phyloP scores from a whole-genome alignment of 805 yeast genomes.

The Candida ovalis region DNA sequence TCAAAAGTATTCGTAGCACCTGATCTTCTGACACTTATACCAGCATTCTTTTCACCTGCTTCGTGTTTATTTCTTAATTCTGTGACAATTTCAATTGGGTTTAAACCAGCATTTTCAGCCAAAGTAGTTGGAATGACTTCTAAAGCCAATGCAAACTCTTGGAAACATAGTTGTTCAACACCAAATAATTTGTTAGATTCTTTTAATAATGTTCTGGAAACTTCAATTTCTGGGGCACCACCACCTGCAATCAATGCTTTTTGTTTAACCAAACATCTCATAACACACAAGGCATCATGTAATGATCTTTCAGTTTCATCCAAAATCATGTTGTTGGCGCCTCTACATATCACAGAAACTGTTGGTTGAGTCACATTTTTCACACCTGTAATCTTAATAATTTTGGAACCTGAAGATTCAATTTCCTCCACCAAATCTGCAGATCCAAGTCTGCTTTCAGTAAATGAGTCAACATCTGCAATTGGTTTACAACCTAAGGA shows the following conservation, averaged over 20 bases:
- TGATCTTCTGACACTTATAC: slow-evolving; percentile 90
- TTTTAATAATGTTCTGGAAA: slow-evolving; percentile 65
- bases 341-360: slow-evolving; percentile 88
- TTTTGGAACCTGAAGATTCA: slow-evolving; percentile 84
- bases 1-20: slow-evolving; percentile 88
- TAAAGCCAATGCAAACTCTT: slow-evolving; percentile 86
- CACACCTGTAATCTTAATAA: slow-evolving; percentile 83
- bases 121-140: slow-evolving; percentile 92
- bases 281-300: slow-evolving; percentile 96
- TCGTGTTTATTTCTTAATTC: slow-evolving; percentile 90
- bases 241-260: slow-evolving; percentile 96
- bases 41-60: slow-evolving; percentile 88
- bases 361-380: slow-evolving; percentile 57
- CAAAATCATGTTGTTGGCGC: slow-evolving; percentile 84
- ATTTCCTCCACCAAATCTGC: slow-evolving; percentile 93
- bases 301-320: slow-evolving; percentile 97
- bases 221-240: slow-evolving; percentile 96
- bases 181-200: slow-evolving; percentile 76
- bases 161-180: slow-evolving; percentile 85
- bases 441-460: slow-evolving; percentile 87
- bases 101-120: slow-evolving; percentile 93
- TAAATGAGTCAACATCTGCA: slow-evolving; percentile 89
- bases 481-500: slow-evolving; percentile 93
- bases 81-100: slow-evolving; percentile 87
- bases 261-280: slow-evolving; percentile 82